Percentiles rank a stretch among this genome's conserved stretches.
Evolutionary conservation across 2,329 filamentous ascomycete genomes (phyloP).

Genomic region (Berkeleyomyces rouxiae): DNA sequence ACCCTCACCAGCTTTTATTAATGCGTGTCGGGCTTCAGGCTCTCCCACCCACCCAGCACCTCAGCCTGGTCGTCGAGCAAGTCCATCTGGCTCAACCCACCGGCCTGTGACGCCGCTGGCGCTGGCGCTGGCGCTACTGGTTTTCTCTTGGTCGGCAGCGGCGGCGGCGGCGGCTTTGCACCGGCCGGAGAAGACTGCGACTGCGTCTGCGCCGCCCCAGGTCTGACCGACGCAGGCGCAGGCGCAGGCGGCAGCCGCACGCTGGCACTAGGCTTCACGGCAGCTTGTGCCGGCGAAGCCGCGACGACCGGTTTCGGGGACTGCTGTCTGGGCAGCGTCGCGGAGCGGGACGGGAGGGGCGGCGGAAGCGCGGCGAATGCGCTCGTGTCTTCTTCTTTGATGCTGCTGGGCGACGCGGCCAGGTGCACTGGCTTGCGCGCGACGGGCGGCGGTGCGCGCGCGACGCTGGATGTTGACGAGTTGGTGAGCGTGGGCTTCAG

Average conservation of each 20-base stretch:
- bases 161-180: slow-evolving; percentile 4
- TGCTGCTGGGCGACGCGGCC: slow-evolving; percentile 18
- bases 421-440: slow-evolving; percentile 48
- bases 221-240: neutral
- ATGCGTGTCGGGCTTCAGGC: slow-evolving; percentile 29
- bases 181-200: neutral
- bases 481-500: slow-evolving; percentile 22
- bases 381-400: neutral
- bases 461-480: slow-evolving; percentile 21
- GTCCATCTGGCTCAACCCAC: slow-evolving; percentile 24
- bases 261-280: neutral
- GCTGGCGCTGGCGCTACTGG: slow-evolving; percentile 18
- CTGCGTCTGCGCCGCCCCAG: no score
- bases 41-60: slow-evolving; percentile 38
- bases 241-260: slow-evolving; percentile 1
- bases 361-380: neutral
- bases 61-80: slow-evolving; percentile 30
- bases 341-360: neutral
- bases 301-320: neutral
- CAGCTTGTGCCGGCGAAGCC: neutral
- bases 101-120: slow-evolving; percentile 13
- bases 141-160: slow-evolving; percentile 17
- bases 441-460: slow-evolving; percentile 33
- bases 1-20: neutral
- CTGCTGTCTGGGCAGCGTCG: neutral